Evolutionary conservation across 2,329 filamentous ascomycete genomes (phyloP).

Genomic region (Paracorniculantispora psalliotae): DNA sequence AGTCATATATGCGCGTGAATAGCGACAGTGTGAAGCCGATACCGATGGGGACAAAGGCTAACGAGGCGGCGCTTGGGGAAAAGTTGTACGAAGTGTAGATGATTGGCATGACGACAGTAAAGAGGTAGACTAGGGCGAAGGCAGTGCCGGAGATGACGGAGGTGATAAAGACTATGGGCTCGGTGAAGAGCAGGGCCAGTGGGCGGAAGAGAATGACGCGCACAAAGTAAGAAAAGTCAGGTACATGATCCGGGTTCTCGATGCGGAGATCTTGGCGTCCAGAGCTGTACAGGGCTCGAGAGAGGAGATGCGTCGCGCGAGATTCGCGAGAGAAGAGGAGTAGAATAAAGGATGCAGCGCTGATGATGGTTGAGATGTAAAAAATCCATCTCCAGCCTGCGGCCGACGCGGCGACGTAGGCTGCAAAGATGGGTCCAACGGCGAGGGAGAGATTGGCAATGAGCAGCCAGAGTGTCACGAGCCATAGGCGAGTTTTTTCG

Average conservation of each 20-base stretch:
- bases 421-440: not conserved
- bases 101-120: slow-evolving; percentile 1
- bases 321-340: not conserved
- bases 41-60: not conserved
- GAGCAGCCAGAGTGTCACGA: slow-evolving; percentile 1
- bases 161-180: slow-evolving; percentile 1
- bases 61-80: not conserved
- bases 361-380: slow-evolving; percentile 2
- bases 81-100: slow-evolving; percentile 2
- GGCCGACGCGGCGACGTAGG: not conserved
- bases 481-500: slow-evolving; percentile 1
- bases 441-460: slow-evolving; percentile 1
- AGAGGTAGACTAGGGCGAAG: not conserved
- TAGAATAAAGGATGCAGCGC: not conserved
- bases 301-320: not conserved
- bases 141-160: not conserved
- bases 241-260: slow-evolving; percentile 1
- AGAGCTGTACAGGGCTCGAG: not conserved
- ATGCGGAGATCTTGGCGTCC: not conserved
- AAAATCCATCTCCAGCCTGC: slow-evolving; percentile 1
- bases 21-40: not conserved
- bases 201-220: not conserved
- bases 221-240: slow-evolving; percentile 1
- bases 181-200: slow-evolving; percentile 1
- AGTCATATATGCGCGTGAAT: not conserved